Evolutionary conservation across 345 rosid genomes (phyloP).

Genomic region (Aurinia saxatilis): DNA sequence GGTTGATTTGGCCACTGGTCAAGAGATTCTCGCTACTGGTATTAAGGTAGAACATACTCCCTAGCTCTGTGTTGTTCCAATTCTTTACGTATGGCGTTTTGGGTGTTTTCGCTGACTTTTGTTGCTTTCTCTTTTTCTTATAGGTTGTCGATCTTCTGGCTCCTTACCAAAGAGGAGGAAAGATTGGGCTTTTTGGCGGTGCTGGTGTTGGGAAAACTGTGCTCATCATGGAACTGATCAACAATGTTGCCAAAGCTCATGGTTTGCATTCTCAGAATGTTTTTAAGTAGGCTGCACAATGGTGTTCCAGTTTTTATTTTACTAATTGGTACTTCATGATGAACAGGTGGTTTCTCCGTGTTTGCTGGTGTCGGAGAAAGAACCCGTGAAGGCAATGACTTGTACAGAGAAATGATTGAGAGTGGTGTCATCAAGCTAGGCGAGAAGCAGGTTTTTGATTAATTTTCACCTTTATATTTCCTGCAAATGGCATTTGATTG

Average conservation of each 20-base stretch:
- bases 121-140: not conserved
- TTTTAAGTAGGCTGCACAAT: not conserved
- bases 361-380: constrained; percentile 99
- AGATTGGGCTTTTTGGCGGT: constrained; percentile 98
- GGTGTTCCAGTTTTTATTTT: not conserved
- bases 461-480: not conserved
- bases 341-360: constrained; percentile 94
- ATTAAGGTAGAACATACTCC: constrained; percentile 40
- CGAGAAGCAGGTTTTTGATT: constrained; percentile 64
- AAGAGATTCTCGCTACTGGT: constrained; percentile 92
- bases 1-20: constrained; percentile 92
- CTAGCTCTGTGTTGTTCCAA: not conserved
- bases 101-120: not conserved
- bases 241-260: constrained; percentile 97
- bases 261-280: constrained; percentile 33
- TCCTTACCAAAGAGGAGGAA: constrained; percentile 98
- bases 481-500: not conserved
- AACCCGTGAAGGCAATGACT: constrained; percentile 97
- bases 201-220: constrained; percentile 99
- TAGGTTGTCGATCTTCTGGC: constrained; percentile 98
- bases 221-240: constrained; percentile 97
- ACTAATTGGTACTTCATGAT: not conserved
- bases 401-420: constrained; percentile 98
- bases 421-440: constrained; percentile 99
- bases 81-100: not conserved